Evolutionary conservation across 1,139 yeast species (phyloP), one percentile per base, ranked within the genome.

Genomic region (Kurtzmaniella quercitrusa): DNA sequence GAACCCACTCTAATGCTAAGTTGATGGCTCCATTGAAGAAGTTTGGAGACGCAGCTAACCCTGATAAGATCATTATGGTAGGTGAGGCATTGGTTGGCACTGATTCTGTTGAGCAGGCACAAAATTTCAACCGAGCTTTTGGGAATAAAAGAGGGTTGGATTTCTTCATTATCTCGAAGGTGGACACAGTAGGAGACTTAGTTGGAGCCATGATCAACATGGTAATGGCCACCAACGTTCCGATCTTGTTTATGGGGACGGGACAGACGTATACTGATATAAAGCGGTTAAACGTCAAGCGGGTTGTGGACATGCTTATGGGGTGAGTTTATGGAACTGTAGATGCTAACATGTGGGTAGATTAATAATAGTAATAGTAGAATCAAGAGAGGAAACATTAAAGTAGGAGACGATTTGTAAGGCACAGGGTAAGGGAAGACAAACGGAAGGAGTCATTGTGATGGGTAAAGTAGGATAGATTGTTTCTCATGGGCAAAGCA

Each of bases 11-110:
- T 51, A 97, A 94, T 61, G 87, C 94, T 23, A 85, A 94, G 48
- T 75, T 93, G 51, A 93, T 93, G 98, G 93, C 96, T 0, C 96
- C 97, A 9, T 70, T 93, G 52, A 95, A 91, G 56, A 89, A 93
- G 48, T 94, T 93, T 66, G 98, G 97, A 25, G 91, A 87, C 56
- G 91, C 95, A 42, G 98, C 98, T 3, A 79, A 88, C 47, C 98
- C 98, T 1, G 94, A 93, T 65, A 91, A 88, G 65, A 91, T 93
- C 57, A 90, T 93, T 57, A 93, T 93, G 98, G 98, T 93, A 16
- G 98, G 98, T 38, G 98, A 93, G 63, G 98, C 98, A 0, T 73
- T 93, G 40, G 98, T 91, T 1, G 98, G 98, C 17, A 91, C 98
- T 0, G 98, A 93, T 60, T 89, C 97, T 1, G 97, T 93, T 4